Percentiles rank a stretch among this genome's conserved stretches.
Evolutionary conservation across 176 grass and related monocot genomes (phyloP).

Genomic region (Poa annua): DNA sequence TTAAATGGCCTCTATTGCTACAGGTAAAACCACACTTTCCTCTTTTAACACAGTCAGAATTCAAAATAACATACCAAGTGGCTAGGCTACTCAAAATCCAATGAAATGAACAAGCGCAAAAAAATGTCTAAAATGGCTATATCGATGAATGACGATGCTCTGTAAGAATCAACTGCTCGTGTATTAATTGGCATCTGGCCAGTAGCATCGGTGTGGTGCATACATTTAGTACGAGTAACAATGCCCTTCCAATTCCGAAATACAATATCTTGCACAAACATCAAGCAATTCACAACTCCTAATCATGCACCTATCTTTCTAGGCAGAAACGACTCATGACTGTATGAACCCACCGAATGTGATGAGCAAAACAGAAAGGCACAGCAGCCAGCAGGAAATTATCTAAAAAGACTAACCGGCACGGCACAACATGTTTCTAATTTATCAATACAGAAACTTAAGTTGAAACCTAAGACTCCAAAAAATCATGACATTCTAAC

Average conservation of each 20-base stretch:
- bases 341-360: not conserved
- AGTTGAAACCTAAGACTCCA: not conserved
- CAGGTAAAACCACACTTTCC: not conserved
- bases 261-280: not conserved
- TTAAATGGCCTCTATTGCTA: conserved; percentile 18
- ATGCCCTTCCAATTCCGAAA: not conserved
- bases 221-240: not conserved
- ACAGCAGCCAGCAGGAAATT: not conserved
- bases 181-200: not conserved
- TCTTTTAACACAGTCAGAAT: not conserved
- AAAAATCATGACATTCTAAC: not conserved
- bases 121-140: not conserved
- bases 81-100: not conserved
- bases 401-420: not conserved
- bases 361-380: not conserved
- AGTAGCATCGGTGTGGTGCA: not conserved
- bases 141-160: not conserved
- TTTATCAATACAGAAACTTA: not conserved
- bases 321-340: not conserved
- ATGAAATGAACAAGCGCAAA: not conserved
- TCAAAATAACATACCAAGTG: not conserved
- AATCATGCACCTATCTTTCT: not conserved
- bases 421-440: not conserved
- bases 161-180: not conserved
- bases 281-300: not conserved